A percentile compares a stretch with the other conserved stretches of the same genome.
These are phyloP conservation scores for Fusarium fujikuroi DNA, from an alignment of 2,329 filamentous ascomycete genomes.

Conservation along the genomic window DNA sequence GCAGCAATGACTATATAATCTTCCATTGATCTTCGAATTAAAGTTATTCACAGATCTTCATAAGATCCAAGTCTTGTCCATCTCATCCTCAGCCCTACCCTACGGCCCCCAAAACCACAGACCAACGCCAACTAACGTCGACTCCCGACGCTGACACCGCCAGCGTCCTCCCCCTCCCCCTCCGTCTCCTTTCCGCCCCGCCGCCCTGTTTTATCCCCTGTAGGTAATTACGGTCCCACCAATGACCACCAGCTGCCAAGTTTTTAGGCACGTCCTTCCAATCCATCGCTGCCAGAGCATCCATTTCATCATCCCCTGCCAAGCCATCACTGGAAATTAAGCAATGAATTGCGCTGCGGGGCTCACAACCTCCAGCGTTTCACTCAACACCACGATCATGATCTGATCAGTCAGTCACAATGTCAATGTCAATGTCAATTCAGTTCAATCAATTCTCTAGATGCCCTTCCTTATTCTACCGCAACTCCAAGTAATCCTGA, in stretches of 20 bases:
- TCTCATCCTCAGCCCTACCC: conserved; percentile 5
- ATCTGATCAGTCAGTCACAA: not conserved
- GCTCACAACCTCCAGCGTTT: not conserved
- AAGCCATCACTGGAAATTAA: conserved; percentile 22
- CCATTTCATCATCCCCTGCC: not conserved
- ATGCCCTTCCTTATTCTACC: conserved; percentile 12
- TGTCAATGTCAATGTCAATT: not conserved
- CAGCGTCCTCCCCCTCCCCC: not conserved
- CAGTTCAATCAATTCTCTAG: not conserved
- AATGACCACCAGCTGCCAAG: conserved; percentile 5
- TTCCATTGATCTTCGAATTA: not conserved
- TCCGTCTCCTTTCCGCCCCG: not conserved
- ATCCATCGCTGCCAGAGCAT: not conserved
- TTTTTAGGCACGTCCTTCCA: not conserved
- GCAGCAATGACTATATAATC: fast-evolving
- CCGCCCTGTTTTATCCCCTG: not conserved
- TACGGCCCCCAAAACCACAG: not conserved
- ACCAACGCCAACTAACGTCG: not conserved
- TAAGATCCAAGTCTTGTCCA: not conserved
- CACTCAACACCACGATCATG: not conserved
- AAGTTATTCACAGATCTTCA: too few species aligned
- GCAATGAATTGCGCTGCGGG: conserved; percentile 7
- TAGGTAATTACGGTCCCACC: not conserved
- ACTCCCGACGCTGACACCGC: not conserved
- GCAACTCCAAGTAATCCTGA: conserved; percentile 16